These are phyloP conservation scores for Polyporus tsugae DNA, from an alignment of 1,284 basidiomycete species.

Conservation along the genomic window DNA sequence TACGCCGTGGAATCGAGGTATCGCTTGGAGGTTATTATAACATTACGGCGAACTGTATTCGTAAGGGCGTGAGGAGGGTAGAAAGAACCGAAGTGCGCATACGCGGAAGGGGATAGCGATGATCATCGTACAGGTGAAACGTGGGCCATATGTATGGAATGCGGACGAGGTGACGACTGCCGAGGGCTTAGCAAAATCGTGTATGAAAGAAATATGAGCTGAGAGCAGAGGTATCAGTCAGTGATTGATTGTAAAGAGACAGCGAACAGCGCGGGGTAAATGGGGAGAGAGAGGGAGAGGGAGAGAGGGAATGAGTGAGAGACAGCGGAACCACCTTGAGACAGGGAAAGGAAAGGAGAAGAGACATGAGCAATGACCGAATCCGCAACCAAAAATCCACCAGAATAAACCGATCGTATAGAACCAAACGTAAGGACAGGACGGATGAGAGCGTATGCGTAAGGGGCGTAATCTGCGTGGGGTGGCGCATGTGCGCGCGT, in stretches of 20 bases:
- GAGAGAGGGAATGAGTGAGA: constrained; percentile 26
- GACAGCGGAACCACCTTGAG: constrained; percentile 20
- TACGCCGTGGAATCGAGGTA: not conserved
- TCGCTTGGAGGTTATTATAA: constrained; percentile 23
- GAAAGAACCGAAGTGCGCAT: constrained; percentile 11
- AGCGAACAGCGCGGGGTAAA: constrained; percentile 20
- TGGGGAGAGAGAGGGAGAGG: not conserved
- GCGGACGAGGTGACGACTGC: constrained; percentile 1
- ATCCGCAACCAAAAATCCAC: constrained; percentile 31
- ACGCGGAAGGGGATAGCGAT: constrained; percentile 17
- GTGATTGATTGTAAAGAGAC: constrained; percentile 20
- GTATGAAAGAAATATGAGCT: constrained; percentile 5
- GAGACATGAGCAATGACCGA: constrained; percentile 14
- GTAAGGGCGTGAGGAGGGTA: constrained; percentile 19
- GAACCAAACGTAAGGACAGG: constrained; percentile 30
- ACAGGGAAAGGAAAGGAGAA: constrained; percentile 10
- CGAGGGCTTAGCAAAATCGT: not conserved
- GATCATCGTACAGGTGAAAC: constrained; percentile 8
- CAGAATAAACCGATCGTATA: constrained; percentile 21
- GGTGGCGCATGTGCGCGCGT: not conserved
- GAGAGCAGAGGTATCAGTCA: constrained; percentile 32
- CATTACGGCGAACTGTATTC: constrained; percentile 31
- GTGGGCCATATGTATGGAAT: constrained; percentile 5
- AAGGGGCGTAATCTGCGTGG: constrained; percentile 8
- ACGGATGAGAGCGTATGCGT: constrained; percentile 23